Evolutionary conservation across 768 basidiomycete genomes (phyloP), one percentile per base, ranked within the genome.

Genomic region (Crassisporium funariophilum): DNA sequence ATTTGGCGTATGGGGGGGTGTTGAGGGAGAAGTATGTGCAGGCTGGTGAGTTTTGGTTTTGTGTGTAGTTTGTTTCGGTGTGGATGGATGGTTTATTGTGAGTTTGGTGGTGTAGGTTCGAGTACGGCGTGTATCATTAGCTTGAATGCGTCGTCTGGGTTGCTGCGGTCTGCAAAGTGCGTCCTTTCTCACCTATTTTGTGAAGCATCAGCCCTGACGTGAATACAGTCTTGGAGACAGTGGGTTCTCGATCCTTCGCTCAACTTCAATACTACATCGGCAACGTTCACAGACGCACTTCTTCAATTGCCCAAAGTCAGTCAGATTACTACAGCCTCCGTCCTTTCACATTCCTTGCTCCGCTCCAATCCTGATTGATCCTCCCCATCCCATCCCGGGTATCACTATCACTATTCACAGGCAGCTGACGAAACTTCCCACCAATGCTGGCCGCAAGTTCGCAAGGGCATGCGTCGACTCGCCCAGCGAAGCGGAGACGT

Each of bases 61-160:
- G 31, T 44, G 56, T 10, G 34, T 19, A 12, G 37, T 16, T 29
- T 35, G 16, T 16, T 15, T 11, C 19, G 44, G 22, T 23, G 6
- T 11, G 20, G 23, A 16, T 8, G n/a, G 13, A 25, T 46, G 36
- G 13, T 38, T 13, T 12, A 15, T 44, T n/a, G 29, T 41, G 11
- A 15, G 35, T 34, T 38, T 36, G 13, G n/a, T 21, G 20, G 37
- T 53, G 17, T 39, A 92, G 90, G 90, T 45, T 91, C 91, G 9
- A 92, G 91, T 61, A 93, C 91, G 0, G 89, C 88, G 24, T 89
- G 87, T 57, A 65, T 92, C 19, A 60, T 90, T 27, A 88, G 78
- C 43, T 63, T 92, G 44, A 91, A 91, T 58, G 76, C 86, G 7
- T 78, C 85, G 13, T 86, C 84, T 2, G 89, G 89, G 12, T 51